Percentiles rank a stretch among this genome's conserved stretches.
Conservation (phyloP, 345 rosid genomes). For the Salix suchowensis region DNA sequence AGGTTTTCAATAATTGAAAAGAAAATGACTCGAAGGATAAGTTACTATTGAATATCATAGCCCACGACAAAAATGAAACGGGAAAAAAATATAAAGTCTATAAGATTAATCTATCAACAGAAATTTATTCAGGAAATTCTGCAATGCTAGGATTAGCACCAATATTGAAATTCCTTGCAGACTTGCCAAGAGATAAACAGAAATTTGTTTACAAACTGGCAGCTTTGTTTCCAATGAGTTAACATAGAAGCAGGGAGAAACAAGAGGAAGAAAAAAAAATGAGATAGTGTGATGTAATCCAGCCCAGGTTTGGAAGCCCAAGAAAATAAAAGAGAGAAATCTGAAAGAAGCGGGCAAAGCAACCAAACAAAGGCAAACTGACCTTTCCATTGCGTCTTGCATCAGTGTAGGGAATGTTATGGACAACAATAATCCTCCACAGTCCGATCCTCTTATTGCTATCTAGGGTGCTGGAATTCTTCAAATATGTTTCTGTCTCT, state of each 20-base stretch:
- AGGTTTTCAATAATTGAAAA: background rate
- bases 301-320: background rate
- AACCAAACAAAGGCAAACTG: constrained; percentile 8
- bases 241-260: background rate
- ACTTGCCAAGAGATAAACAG: background rate
- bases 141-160: background rate
- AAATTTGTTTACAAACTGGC: background rate
- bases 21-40: background rate
- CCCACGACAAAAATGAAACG: background rate
- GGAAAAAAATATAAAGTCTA: background rate
- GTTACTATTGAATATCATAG: background rate
- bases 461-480: constrained; percentile 48
- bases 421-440: constrained; percentile 78
- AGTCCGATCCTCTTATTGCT: constrained; percentile 59
- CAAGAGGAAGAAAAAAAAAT: background rate
- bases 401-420: constrained; percentile 66
- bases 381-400: constrained; percentile 91
- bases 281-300: background rate
- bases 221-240: background rate
- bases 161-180: background rate
- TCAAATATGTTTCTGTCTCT: constrained; percentile 71
- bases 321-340: background rate
- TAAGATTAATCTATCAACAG: background rate
- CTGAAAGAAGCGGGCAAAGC: background rate
- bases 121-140: background rate